Conservation (phyloP, 441 rosid genomes). For the Gossypium schwendimanii region DNA sequence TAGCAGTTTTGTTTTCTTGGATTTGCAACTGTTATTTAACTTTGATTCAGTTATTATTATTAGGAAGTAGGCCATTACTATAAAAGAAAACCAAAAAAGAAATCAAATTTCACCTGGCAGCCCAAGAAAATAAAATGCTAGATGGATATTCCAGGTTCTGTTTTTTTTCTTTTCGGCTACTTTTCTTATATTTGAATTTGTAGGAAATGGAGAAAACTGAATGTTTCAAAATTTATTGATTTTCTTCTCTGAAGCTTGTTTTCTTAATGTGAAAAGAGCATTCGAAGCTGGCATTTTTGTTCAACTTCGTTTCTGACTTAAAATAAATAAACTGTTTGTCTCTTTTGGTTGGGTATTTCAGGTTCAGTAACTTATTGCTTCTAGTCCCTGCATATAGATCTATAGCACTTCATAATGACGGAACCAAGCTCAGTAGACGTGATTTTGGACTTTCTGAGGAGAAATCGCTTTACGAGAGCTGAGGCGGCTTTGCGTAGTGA, state of each 20-base stretch:
- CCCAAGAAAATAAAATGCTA: not conserved
- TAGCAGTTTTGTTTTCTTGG: not conserved
- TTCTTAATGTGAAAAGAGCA: not conserved
- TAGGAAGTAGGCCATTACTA: not conserved
- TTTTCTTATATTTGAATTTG: not conserved
- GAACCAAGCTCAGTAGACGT: conserved; percentile 58
- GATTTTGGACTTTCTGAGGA: conserved; percentile 70
- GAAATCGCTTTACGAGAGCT: conserved; percentile 69
- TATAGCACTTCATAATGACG: conserved; percentile 43
- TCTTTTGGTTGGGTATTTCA: conserved; percentile 17
- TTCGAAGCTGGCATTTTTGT: not conserved
- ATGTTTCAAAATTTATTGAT: not conserved
- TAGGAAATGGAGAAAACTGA: not conserved
- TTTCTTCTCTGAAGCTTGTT: not conserved
- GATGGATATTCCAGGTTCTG: not conserved
- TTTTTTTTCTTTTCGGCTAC: not conserved
- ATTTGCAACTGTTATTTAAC: not conserved
- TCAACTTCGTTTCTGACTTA: not conserved
- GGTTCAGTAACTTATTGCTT: conserved; percentile 28
- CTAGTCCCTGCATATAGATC: conserved; percentile 20
- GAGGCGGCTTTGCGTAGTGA: conserved; percentile 88
- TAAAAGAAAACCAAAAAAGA: not conserved
- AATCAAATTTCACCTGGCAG: not conserved
- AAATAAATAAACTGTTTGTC: not conserved
- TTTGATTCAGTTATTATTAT: not conserved